phyloP scores from a whole-genome alignment of 768 basidiomycete species.

The Trametes coccinea region DNA sequence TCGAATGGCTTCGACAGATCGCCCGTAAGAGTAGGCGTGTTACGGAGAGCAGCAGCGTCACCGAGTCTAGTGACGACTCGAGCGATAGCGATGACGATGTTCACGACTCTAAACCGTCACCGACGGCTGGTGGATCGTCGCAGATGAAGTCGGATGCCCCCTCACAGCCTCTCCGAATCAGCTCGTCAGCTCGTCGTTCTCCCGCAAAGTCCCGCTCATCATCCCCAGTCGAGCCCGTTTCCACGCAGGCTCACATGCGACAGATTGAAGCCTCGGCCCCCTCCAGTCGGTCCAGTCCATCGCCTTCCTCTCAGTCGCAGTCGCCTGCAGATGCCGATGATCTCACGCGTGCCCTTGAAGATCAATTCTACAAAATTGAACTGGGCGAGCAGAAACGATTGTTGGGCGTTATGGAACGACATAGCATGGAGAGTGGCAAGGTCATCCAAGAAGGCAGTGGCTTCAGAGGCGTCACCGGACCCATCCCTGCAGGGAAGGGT shows the following conservation, averaged over 20 bases:
- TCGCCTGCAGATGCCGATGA: constrained; percentile 51
- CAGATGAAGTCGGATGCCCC: not conserved
- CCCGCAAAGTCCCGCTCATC: constrained; percentile 8
- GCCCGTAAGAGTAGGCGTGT: constrained; percentile 49
- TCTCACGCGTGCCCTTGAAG: constrained; percentile 72
- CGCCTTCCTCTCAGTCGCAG: constrained; percentile 7
- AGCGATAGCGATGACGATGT: constrained; percentile 2
- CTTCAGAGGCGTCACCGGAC: constrained; percentile 8
- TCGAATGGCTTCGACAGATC: constrained; percentile 75
- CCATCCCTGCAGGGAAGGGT: not conserved
- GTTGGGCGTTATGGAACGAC: constrained; percentile 90
- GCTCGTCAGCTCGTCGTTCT: not conserved
- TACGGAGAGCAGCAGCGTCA: constrained; percentile 21
- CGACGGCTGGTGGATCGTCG: constrained; percentile 1
- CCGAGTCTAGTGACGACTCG: constrained; percentile 14
- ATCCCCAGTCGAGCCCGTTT: not conserved
- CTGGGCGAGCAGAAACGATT: constrained; percentile 86
- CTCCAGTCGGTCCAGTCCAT: constrained; percentile 7
- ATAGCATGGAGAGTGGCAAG: constrained; percentile 59
- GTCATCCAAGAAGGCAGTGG: constrained; percentile 20
- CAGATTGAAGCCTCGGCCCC: not conserved
- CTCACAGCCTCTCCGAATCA: not conserved
- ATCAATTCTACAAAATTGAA: constrained; percentile 93
- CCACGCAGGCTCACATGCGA: not conserved
- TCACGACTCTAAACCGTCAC: constrained; percentile 9